Base-by-base conservation (phyloP, 2,329 filamentous ascomycete genomes). In the Epichloe glyceriae region DNA sequence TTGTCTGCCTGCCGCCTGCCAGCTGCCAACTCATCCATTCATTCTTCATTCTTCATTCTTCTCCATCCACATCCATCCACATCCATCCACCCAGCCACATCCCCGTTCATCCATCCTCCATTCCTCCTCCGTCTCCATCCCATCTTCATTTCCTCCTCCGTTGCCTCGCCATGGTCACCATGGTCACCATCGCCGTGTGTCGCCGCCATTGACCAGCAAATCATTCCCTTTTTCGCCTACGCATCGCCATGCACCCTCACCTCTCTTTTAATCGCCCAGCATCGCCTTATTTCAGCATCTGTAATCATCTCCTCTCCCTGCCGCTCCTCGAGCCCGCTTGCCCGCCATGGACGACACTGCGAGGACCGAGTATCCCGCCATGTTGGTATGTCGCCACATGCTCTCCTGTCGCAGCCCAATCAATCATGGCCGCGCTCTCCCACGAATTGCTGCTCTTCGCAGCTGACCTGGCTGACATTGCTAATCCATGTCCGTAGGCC, bases 351-450 rank as follows among this genome's bases (percentile, higher is more conserved):
- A 87, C 54, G 83, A 84, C 63, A 78, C 91, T 64, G 83, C 86
- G 66, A 82, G 89, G 70, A 78, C 86, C 69, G 91, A 96, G 70
- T 97, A 97, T 75, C 89, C 91, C 68, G 84, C 83, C 60, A 84
- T 97, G 80, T 83, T 95, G 83, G 91, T 96, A 76, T 76, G 85
- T 70, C 54, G 54, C 19, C 42, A 54, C 53, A 44, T 47, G 49
- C 49, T 41, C 33, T 51, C 46, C 17, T 37, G 41, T 15, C 50
- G 19, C 40, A 33, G 38, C 38, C 48, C 42, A 15, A 50, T 34
- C 8, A 38, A 43, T 20, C 20, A 43, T n/a, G n/a, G 46, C 33
- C 50, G 46, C 22, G 20, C 49, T 37, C 33, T 44, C 43, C 7
- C 20, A 35, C 20, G 12, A 4, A 40, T 30, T n/a, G n/a, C n/a